Conservation (phyloP, 148 eudicot genomes). For the Rheum nobile region DNA sequence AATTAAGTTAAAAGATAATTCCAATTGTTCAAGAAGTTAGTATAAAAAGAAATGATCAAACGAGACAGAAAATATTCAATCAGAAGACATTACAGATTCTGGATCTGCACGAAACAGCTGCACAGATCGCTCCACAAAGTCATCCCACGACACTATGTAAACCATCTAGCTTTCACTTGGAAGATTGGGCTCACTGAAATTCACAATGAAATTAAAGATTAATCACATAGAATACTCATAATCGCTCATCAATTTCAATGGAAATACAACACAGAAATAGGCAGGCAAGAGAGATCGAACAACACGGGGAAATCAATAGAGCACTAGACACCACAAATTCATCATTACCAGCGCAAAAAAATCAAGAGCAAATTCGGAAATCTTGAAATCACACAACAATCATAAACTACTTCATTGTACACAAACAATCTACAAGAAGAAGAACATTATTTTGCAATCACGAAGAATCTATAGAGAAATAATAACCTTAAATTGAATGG, state of each 20-base stretch:
- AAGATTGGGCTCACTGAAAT: background rate
- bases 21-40: background rate
- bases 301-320: background rate
- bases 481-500: background rate
- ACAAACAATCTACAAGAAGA: too few species aligned
- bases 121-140: conserved; percentile 65
- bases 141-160: conserved; percentile 65
- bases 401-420: background rate
- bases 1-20: background rate
- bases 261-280: background rate
- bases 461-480: background rate
- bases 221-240: background rate
- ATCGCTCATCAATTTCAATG: background rate
- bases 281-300: background rate
- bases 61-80: background rate
- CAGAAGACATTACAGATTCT: conserved; percentile 32
- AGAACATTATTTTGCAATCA: too few species aligned
- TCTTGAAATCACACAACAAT: background rate
- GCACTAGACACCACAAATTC: background rate
- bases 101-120: conserved; percentile 64
- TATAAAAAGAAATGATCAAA: background rate
- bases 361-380: background rate
- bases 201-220: background rate
- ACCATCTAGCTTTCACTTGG: conserved; percentile 9
- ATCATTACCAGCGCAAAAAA: background rate